Evolutionary conservation across 805 yeast genomes (phyloP).

Genomic region (Ogataea corticis): DNA sequence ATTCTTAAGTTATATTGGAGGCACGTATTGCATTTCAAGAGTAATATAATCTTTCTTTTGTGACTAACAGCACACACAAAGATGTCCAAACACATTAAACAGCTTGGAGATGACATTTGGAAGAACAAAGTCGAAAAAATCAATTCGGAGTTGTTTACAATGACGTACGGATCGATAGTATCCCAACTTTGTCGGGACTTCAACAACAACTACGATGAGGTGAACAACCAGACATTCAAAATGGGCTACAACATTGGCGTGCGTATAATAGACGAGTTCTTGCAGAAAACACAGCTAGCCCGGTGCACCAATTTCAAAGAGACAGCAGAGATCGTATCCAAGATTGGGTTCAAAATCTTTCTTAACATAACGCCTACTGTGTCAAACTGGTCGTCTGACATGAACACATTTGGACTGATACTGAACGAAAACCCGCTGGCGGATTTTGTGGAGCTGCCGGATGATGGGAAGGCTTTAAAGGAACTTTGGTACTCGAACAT

Average conservation of each 20-base stretch:
- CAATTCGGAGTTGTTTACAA: conserved; percentile 89
- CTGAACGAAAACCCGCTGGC: conserved; percentile 87
- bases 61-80: not conserved
- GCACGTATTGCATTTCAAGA: too few species aligned
- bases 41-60: not conserved
- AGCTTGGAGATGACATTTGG: conserved; percentile 88
- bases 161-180: conserved; percentile 93
- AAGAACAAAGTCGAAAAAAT: conserved; percentile 83
- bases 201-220: conserved; percentile 70
- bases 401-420: conserved; percentile 69
- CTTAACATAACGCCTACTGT: conserved; percentile 73
- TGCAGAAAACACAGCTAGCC: conserved; percentile 83
- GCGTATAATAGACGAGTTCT: conserved; percentile 86
- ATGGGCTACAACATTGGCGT: conserved; percentile 97
- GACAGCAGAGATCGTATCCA: conserved; percentile 83
- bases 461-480: conserved; percentile 64
- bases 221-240: conserved; percentile 78
- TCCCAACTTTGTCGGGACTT: conserved; percentile 86
- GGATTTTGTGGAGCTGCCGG: conserved; percentile 93
- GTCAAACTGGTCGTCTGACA: conserved; percentile 73
- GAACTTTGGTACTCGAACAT: conserved; percentile 93
- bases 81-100: conserved; percentile 41
- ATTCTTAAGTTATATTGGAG: too few species aligned
- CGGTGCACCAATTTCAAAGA: conserved; percentile 79
- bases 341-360: conserved; percentile 88